Evolutionary conservation across 176 grass and related monocot genomes (phyloP), one percentile per base, ranked within the genome.

Genomic region (Poa annua): DNA sequence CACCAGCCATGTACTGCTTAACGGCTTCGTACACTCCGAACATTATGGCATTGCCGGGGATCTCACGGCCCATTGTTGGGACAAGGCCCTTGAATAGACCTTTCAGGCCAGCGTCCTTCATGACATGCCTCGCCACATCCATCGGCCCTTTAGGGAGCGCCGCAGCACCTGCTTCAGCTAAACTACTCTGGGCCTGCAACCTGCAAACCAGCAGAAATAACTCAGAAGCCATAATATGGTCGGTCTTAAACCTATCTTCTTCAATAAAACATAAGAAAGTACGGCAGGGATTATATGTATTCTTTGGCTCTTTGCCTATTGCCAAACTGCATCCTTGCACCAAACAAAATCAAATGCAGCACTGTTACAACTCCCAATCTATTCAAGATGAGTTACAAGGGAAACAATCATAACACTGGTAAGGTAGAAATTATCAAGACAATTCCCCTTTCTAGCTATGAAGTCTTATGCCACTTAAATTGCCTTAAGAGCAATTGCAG

Each of bases 1-100:
- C 88, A 0, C 95, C 95, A 0, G 95, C 90, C 1, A 97, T 65
- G 70, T 87, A 89, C 86, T 92, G 92, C 86, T 97, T 97, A 6
- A 85, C 20, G 15, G 80, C 84, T 64, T 94, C 90, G 20, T 97
- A 97, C 24, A 97, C 92, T 2, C 95, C 95, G 2, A 97, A 97
- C 95, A 97, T 94, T 35, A 92, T 34, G 0, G 95, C 95, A 1
- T 98, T 98, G 15, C 95, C 95, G 0, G 95, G 95, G 16, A 98
- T 83, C 75, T 98, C 95, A 1, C 95, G 90, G 0, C 86, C 95
- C 79, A 98, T 50, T 5, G 95, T 98, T 1, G 95, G 95, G 17
- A 91, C 75, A 0, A 94, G 82, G 71, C 95, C 95, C 77, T 95
- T 98, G 66, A 94, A 97, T 32, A 97, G 88, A 38, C 92, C 92